A percentile compares a stretch with the other conserved stretches of the same genome.
Evolutionary conservation across 2,329 filamentous ascomycete genomes (phyloP).

Genomic region (Verticillium longisporum): DNA sequence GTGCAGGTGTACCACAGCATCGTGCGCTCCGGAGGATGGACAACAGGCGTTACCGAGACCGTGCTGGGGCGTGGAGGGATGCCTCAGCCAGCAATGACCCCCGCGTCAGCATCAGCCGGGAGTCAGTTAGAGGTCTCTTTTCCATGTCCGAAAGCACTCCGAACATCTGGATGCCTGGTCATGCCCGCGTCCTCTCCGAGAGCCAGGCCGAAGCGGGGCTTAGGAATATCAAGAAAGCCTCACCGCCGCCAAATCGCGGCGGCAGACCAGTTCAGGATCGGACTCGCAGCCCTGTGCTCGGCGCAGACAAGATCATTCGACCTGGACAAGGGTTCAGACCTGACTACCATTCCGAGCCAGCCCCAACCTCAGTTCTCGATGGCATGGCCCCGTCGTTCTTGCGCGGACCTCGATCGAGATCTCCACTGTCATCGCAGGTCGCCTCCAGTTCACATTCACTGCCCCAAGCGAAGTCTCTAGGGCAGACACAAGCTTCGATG

Average conservation of each 20-base stretch:
- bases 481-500: not conserved
- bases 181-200: constrained; percentile 20
- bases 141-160: constrained; percentile 13
- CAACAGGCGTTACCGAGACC: constrained; percentile 33
- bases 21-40: constrained; percentile 32
- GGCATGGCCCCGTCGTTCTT: not conserved
- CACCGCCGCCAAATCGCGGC: constrained; percentile 22
- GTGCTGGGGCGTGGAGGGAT: constrained; percentile 36
- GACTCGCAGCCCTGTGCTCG: constrained; percentile 3
- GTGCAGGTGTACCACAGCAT: constrained; percentile 23
- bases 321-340: not conserved
- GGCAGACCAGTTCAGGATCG: constrained; percentile 19
- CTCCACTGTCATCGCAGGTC: not conserved
- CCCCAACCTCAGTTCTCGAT: not conserved
- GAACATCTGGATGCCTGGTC: constrained; percentile 16
- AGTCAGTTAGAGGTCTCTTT: constrained; percentile 28
- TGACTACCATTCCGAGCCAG: not conserved
- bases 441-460: not conserved
- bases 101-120: constrained; percentile 31
- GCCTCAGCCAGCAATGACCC: constrained; percentile 29
- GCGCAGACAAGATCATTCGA: not conserved
- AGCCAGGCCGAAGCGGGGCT: constrained; percentile 36
- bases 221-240: constrained; percentile 30
- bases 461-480: not conserved
- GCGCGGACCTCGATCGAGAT: not conserved